Evolutionary conservation across 1,284 basidiomycete species (phyloP).

Genomic region (Marasmius tenuissimus): DNA sequence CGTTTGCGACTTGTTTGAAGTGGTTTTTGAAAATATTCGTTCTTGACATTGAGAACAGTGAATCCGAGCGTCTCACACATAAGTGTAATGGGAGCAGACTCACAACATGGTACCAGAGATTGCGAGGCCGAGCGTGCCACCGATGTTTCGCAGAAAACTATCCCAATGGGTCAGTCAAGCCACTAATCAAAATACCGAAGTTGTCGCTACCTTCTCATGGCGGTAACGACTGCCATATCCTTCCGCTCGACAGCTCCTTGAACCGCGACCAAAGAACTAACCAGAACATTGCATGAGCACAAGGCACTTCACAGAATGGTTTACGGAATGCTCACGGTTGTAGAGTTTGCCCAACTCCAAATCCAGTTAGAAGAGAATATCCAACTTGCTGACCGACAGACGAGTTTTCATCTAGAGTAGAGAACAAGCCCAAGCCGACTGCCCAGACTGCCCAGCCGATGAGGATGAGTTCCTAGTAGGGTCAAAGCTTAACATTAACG

Average conservation of each 20-base stretch:
- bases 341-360: slow-evolving; percentile 23
- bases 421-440: slow-evolving; percentile 19
- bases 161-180: neutral
- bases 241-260: slow-evolving; percentile 22
- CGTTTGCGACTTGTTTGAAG: neutral
- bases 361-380: slow-evolving; percentile 20
- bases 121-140: slow-evolving; percentile 21
- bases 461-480: slow-evolving; percentile 19
- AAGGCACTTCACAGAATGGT: neutral
- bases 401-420: slow-evolving; percentile 16
- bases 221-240: slow-evolving; percentile 24
- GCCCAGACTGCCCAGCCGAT: slow-evolving; percentile 23
- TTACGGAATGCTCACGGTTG: slow-evolving; percentile 8
- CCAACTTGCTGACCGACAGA: slow-evolving; percentile 19
- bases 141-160: slow-evolving; percentile 22
- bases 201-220: slow-evolving; percentile 17
- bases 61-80: neutral
- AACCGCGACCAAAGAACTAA: slow-evolving; percentile 18
- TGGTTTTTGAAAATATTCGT: neutral
- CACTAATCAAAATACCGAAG: neutral
- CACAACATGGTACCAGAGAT: slow-evolving; percentile 21
- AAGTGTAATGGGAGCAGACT: neutral
- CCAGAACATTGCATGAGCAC: neutral
- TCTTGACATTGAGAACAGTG: neutral
- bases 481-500: neutral